Evolutionary conservation across 1,284 basidiomycete species (phyloP), one percentile per base, ranked within the genome.

Genomic region (Bjerkandera adusta): DNA sequence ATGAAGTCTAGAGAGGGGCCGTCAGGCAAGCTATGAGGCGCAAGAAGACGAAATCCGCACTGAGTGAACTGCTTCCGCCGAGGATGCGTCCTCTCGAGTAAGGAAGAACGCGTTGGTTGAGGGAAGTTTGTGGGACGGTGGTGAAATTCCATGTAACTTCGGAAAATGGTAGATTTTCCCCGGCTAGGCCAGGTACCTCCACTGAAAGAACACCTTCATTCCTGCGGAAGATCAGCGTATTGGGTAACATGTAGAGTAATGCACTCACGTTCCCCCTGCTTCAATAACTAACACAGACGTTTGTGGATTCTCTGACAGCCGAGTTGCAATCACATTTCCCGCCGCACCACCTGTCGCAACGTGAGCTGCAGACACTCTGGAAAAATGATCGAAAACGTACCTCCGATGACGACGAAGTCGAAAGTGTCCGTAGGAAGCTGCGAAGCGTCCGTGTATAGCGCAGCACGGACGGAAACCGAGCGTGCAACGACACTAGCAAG

Each of bases 11-110:
- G n/a, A n/a, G n/a, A n/a, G n/a, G n/a, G n/a, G n/a, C n/a, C n/a
- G n/a, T n/a, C n/a, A n/a, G n/a, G n/a, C n/a, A n/a, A n/a, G n/a
- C n/a, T n/a, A n/a, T n/a, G n/a, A n/a, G n/a, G n/a, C n/a, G n/a
- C n/a, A n/a, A n/a, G n/a, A n/a, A n/a, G n/a, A n/a, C n/a, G n/a
- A n/a, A n/a, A n/a, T n/a, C 58, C 66, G 55, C 37, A 70, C 69
- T 71, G 38, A 68, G 59, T 12, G 61, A 59, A 11, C 63, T 68
- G 16, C 58, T 60, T 4, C 71, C 71, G 8, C 71, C 71, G 3
- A 73, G 58, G 0, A 69, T 55, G 39, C 60, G 55, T 2, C 71
- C 71, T 21, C 70, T 52, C 7, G 65, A 51, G 43, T 67, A 69
- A 1, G 53, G 13, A 2, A 70, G 42, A 10, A 47, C 39, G 6